Evolutionary conservation across 2,329 filamentous ascomycete species (phyloP), one percentile per base, ranked within the genome.

Genomic region (Fusarium sp.): DNA sequence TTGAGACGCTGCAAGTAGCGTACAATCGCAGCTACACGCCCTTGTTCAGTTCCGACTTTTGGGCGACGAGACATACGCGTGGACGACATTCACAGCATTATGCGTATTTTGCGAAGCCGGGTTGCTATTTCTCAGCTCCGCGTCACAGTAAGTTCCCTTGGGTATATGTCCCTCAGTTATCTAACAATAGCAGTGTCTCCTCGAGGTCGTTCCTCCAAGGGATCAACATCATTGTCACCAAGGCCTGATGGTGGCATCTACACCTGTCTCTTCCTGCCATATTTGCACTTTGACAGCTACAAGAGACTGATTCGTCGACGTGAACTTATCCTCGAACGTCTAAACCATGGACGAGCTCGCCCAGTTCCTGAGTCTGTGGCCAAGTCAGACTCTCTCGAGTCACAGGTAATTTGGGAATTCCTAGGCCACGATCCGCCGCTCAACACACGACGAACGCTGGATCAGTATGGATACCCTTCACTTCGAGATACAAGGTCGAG

Each of bases 201-300:
- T 41, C 82, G 82, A 48, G 77, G 69, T 2, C 78, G 78, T 8
- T 80, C 81, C 4, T 67, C 78, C 0, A 77, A 76, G 1, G 41
- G 41, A 45, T 45, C 78, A 80, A 78, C 78, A 8, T 80, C 81
- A 1, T 35, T 80, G 22, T 80, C 84, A 27, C 67, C 80, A 45
- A 18, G 81, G 63, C 10, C 79, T 56, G 67, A 76, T 10, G 76
- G 81, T 18, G 74, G 82, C 43, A 76, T 79, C 39, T 86, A 85
- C 62, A 83, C 89, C 0, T 89, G 87, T 39, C 77, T 90, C 0
- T 90, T 88, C 66, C 80, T 91, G 1, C 89, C 89, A 0, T 91
- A 92, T 74, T 85, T 92, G 0, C 90, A 92, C 71, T 92, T 91
- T 77, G 91, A 92, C 74, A 91, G 89, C 0, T 92, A 92, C 77